Conservation (phyloP, 83 land plant genomes). For the Thuja plicata region DNA sequence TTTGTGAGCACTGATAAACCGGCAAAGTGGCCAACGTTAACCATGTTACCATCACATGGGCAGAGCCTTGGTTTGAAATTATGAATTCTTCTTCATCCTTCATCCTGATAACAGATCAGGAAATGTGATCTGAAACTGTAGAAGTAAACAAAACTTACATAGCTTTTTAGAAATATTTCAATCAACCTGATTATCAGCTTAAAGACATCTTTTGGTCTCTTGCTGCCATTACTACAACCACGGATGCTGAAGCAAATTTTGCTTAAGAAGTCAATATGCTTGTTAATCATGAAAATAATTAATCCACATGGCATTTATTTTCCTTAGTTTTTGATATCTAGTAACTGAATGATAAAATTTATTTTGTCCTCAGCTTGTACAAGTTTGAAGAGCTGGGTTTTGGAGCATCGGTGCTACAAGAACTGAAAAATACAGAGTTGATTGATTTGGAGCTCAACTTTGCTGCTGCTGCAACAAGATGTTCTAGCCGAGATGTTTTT, state of each 20-base stretch:
- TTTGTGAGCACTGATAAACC: too few relatives aligned
- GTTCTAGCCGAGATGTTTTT: not conserved
- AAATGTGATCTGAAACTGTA: too few relatives aligned
- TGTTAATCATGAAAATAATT: not conserved
- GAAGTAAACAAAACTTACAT: too few relatives aligned
- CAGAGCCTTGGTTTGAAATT: not conserved
- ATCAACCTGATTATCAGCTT: not conserved
- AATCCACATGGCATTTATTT: not conserved
- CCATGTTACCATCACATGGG: too few relatives aligned
- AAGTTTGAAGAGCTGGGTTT: constrained; percentile 4
- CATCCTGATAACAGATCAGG: too few relatives aligned
- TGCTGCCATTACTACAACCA: not conserved
- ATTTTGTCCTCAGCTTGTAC: not conserved
- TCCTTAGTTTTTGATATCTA: not conserved
- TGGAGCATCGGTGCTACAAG: constrained; percentile 2
- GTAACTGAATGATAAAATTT: too few relatives aligned
- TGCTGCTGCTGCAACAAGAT: not conserved
- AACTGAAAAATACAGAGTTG: constrained; percentile 7
- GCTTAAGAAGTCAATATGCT: too few relatives aligned
- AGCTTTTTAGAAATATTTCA: too few relatives aligned
- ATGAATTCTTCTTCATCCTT: too few relatives aligned
- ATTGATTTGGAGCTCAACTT: not conserved
- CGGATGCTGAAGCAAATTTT: not conserved
- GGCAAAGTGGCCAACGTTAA: not conserved
- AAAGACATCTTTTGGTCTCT: not conserved